Percentiles rank a stretch among this genome's conserved stretches.
Evolutionary conservation across 106 monocot species (phyloP).

Genomic region (Chionographis japonica): DNA sequence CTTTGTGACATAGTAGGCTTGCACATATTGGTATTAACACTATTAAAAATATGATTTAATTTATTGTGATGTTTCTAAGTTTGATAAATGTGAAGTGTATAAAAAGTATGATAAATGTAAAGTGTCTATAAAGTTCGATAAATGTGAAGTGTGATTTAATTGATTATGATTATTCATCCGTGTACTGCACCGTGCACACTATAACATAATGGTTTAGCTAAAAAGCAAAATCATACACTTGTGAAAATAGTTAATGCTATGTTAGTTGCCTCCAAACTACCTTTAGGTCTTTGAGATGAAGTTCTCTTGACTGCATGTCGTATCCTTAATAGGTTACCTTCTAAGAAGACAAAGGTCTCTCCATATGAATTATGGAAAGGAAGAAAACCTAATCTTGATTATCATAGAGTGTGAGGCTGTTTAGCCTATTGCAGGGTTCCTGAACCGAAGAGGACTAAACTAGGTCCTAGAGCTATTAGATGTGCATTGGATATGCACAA

Average conservation of each 20-base stretch:
- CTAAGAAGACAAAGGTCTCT: not conserved
- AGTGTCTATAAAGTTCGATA: too few species aligned
- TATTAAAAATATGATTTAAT: not conserved
- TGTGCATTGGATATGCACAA: constrained; percentile 5
- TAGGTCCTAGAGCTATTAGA: not conserved
- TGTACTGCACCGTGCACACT: not conserved
- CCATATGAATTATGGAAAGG: constrained; percentile 14
- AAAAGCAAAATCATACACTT: too few species aligned
- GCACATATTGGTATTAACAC: not conserved
- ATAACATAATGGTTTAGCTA: not conserved
- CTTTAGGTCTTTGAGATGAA: not conserved
- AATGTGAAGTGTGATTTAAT: too few species aligned
- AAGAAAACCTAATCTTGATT: constrained; percentile 2
- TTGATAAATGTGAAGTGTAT: too few species aligned
- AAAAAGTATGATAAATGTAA: too few species aligned
- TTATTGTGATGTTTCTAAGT: not conserved
- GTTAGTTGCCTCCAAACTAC: not conserved
- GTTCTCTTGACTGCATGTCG: not conserved
- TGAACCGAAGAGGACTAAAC: not conserved
- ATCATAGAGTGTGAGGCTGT: not conserved
- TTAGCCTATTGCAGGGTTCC: not conserved
- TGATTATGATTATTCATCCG: constrained; percentile 1
- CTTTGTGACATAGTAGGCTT: too few species aligned
- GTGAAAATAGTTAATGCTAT: not conserved
- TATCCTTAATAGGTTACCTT: not conserved